Conservation (phyloP, 805 yeast species). For the Schwanniomyces yamadae region DNA sequence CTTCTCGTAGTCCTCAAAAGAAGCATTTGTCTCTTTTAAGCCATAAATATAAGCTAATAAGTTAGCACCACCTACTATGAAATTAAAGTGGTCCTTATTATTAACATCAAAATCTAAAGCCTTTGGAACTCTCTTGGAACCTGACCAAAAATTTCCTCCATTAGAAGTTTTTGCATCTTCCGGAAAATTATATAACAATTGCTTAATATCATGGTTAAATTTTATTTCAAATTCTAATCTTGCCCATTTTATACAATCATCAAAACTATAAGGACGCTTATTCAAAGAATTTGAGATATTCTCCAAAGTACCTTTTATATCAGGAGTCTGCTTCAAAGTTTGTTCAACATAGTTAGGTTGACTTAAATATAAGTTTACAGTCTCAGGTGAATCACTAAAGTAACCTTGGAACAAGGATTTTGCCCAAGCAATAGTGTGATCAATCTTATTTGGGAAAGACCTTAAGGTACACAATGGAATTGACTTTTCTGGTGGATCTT, state of each 20-base stretch:
- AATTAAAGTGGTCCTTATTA: constrained; percentile 76
- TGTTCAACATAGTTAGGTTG: constrained; percentile 93
- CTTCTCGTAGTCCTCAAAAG: constrained; percentile 51
- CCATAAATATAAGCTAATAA: constrained; percentile 90
- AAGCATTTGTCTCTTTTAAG: constrained; percentile 68
- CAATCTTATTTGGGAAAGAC: constrained; percentile 97
- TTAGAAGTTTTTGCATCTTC: constrained; percentile 84
- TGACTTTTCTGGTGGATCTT: constrained; percentile 98
- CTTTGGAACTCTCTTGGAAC: constrained; percentile 93
- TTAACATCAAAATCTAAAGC: constrained; percentile 77
- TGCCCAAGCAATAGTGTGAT: constrained; percentile 99
- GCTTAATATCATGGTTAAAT: constrained; percentile 82
- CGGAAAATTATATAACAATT: constrained; percentile 92
- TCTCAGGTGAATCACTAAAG: constrained; percentile 88
- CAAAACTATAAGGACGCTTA: constrained; percentile 84
- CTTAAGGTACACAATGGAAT: constrained; percentile 96
- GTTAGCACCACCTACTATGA: constrained; percentile 86
- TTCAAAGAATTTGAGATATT: constrained; percentile 73
- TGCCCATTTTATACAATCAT: constrained; percentile 96
- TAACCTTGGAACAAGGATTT: constrained; percentile 91
- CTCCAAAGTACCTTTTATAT: constrained; percentile 82
- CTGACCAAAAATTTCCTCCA: constrained; percentile 97
- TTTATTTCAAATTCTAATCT: constrained; percentile 83
- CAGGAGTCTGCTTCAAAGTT: constrained; percentile 88
- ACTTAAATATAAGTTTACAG: constrained; percentile 83